phyloP scores from a whole-genome alignment of 257 asterid genomes.

The Solanum tarijense region DNA sequence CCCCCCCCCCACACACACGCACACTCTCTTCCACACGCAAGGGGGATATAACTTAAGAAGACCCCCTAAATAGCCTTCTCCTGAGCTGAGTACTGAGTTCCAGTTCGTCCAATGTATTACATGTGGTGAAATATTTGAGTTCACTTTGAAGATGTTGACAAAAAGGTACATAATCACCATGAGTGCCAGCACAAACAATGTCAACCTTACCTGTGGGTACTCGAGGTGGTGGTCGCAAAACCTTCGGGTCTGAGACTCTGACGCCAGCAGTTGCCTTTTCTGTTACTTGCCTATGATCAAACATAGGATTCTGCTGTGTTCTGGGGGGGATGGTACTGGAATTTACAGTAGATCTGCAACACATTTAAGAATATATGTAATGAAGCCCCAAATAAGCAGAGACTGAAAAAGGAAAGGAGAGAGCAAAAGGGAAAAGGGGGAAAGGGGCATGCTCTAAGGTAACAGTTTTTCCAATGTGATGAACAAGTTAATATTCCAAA shows the following conservation, averaged over 20 bases:
- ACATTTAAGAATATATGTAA: neutral
- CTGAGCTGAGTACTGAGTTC: neutral
- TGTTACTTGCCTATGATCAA: constrained; percentile 32
- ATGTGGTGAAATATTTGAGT: neutral
- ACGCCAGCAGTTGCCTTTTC: constrained; percentile 31
- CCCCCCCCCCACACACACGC: too few species aligned
- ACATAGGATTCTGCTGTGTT: constrained; percentile 28
- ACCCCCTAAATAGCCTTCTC: neutral
- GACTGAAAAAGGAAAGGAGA: neutral
- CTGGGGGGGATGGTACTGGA: constrained; percentile 46
- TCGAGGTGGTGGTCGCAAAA: constrained; percentile 55
- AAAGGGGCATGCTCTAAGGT: neutral
- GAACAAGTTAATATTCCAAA: neutral
- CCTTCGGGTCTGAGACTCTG: constrained; percentile 38
- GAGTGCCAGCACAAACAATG: neutral
- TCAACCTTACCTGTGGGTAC: constrained; percentile 48
- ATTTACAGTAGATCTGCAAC: constrained; percentile 64
- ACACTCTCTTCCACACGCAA: neutral
- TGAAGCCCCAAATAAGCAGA: neutral
- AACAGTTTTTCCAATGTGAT: neutral
- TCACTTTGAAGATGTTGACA: neutral
- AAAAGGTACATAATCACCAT: neutral
- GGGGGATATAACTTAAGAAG: neutral
- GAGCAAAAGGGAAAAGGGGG: neutral
- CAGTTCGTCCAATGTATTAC: neutral